A percentile compares a stretch with the other conserved stretches of the same genome.
Evolutionary conservation across 345 rosid species (phyloP).

Genomic region (Bruguiera sexangula): DNA sequence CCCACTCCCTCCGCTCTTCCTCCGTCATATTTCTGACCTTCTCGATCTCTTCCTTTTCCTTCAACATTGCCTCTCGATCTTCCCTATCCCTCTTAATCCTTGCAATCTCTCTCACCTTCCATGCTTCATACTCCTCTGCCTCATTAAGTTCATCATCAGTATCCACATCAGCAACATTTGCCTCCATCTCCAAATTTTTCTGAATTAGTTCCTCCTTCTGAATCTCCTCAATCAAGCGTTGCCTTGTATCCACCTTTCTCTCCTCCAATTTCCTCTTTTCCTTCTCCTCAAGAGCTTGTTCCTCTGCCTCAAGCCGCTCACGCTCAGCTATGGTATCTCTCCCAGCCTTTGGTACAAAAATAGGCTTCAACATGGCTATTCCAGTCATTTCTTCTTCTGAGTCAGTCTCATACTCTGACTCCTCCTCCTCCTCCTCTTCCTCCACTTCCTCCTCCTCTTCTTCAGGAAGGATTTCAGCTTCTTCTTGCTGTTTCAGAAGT

Average conservation of each 20-base stretch:
- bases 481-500: slow-evolving; percentile 53
- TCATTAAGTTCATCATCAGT: slow-evolving; percentile 76
- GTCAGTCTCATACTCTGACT: slow-evolving; percentile 73
- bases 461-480: slow-evolving; percentile 46
- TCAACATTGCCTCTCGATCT: slow-evolving; percentile 58
- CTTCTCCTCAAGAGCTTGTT: slow-evolving; percentile 55
- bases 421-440: slow-evolving; percentile 58
- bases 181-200: slow-evolving; percentile 58
- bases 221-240: slow-evolving; percentile 63
- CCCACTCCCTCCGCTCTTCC: slow-evolving; percentile 81
- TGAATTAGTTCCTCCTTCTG: slow-evolving; percentile 59
- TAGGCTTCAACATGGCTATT: slow-evolving; percentile 62
- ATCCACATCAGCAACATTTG: slow-evolving; percentile 64
- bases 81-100: slow-evolving; percentile 75
- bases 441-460: slow-evolving; percentile 63
- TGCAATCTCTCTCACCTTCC: slow-evolving; percentile 81
- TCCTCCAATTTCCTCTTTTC: slow-evolving; percentile 55
- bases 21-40: slow-evolving; percentile 76
- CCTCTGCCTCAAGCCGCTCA: slow-evolving; percentile 63
- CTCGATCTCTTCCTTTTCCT: slow-evolving; percentile 76
- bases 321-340: slow-evolving; percentile 74
- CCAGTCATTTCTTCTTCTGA: slow-evolving; percentile 62
- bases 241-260: slow-evolving; percentile 61
- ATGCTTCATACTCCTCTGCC: slow-evolving; percentile 73
- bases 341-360: slow-evolving; percentile 64